phyloP scores from a whole-genome alignment of 257 asterid species.

The Linderniella brevidens region DNA sequence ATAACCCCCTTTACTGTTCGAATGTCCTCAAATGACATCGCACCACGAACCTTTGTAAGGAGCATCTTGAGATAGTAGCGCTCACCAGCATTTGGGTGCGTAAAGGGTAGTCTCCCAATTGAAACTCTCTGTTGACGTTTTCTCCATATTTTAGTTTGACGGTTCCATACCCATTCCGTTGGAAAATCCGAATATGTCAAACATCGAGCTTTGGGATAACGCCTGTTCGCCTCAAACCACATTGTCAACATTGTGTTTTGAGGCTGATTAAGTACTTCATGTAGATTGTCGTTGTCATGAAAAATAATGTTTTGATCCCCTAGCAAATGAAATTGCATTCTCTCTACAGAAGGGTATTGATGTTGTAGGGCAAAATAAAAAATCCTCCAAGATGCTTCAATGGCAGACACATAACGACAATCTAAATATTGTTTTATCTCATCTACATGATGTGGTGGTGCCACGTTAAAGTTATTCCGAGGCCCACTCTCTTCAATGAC shows the following conservation, averaged over 20 bases:
- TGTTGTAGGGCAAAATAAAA: slow-evolving; percentile 5
- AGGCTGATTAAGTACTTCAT: neutral
- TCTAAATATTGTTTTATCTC: slow-evolving; percentile 4
- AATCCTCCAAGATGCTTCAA: slow-evolving; percentile 9
- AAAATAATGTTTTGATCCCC: too few species aligned
- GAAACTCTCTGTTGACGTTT: neutral
- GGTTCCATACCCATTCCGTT: neutral
- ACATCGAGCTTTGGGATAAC: neutral
- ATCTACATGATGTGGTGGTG: neutral
- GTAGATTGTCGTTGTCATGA: slow-evolving; percentile 1
- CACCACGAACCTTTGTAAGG: neutral
- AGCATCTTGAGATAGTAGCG: neutral
- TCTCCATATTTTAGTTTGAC: neutral
- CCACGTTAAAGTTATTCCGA: neutral
- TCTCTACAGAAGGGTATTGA: slow-evolving; percentile 1
- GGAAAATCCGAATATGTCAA: slow-evolving; percentile 6
- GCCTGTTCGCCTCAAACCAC: slow-evolving; percentile 6
- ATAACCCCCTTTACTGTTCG: slow-evolving; percentile 3
- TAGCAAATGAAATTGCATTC: neutral
- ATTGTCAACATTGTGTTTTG: slow-evolving; percentile 6
- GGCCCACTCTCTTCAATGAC: neutral
- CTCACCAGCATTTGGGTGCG: neutral
- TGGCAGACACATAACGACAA: neutral
- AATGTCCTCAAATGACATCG: slow-evolving; percentile 2
- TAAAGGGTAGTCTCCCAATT: neutral